Conservation (phyloP, 2,329 filamentous ascomycete species). For the Trichoderma arundinaceum region DNA sequence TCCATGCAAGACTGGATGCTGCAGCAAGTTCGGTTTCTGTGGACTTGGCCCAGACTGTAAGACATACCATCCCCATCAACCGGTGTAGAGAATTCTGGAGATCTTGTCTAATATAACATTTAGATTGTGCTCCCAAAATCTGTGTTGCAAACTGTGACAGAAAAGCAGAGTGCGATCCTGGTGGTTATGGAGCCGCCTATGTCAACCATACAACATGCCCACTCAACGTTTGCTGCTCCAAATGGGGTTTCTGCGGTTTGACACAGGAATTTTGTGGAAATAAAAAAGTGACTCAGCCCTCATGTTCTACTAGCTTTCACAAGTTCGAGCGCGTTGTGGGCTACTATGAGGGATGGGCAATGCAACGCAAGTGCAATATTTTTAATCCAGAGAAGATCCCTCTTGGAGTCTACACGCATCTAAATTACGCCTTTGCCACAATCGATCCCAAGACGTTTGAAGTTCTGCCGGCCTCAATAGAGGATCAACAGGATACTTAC, state of each 20-base stretch:
- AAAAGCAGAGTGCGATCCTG: constrained; percentile 43
- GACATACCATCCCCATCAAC: constrained; percentile 31
- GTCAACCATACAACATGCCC: constrained; percentile 41
- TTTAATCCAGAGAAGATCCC: constrained; percentile 39
- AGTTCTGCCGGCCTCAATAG: neutral
- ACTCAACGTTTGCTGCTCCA: constrained; percentile 48
- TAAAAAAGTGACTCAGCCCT: constrained; percentile 5
- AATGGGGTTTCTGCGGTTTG: constrained; percentile 44
- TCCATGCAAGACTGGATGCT: constrained; percentile 33
- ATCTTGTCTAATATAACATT: no score
- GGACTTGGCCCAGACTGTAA: constrained; percentile 25
- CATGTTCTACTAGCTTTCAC: constrained; percentile 24
- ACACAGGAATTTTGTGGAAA: constrained; percentile 39
- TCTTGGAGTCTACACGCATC: constrained; percentile 36
- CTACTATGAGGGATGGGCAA: constrained; percentile 44
- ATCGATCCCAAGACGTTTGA: constrained; percentile 41
- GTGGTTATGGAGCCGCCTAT: constrained; percentile 41
- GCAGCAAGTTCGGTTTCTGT: constrained; percentile 31
- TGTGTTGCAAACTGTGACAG: constrained; percentile 38
- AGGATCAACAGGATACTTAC: constrained; percentile 10
- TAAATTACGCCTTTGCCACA: constrained; percentile 45
- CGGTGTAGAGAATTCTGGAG: no score
- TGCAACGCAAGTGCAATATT: constrained; percentile 34
- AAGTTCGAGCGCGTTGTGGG: constrained; percentile 36
- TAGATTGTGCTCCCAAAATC: constrained; percentile 8